Conservation (phyloP, 2,329 filamentous ascomycete species). For the Leptographium galeiforme region DNA sequence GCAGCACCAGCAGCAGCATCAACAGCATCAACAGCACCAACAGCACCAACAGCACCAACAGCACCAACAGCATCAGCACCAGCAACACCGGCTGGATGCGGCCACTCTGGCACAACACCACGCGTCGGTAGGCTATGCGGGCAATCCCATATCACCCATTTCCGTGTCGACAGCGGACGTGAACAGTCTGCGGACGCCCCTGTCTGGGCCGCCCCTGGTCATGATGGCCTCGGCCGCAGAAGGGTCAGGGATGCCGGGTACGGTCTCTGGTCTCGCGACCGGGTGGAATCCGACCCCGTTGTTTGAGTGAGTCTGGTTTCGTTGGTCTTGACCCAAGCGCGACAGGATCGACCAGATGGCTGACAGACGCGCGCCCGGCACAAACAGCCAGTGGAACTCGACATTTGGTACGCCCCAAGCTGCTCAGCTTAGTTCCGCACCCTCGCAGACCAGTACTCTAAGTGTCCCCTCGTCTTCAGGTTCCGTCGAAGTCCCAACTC, state of each 20-base stretch:
- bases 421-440: slow-evolving; percentile 28
- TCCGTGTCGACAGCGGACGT: slow-evolving; percentile 59
- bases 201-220: slow-evolving; percentile 53
- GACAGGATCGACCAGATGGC: not conserved
- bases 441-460: slow-evolving; percentile 35
- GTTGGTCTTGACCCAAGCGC: not conserved
- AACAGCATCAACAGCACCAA: slow-evolving; percentile 19
- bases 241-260: slow-evolving; percentile 28
- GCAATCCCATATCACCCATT: slow-evolving; percentile 64
- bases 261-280: slow-evolving; percentile 32
- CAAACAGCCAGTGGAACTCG: slow-evolving; percentile 75
- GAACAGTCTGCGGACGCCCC: slow-evolving; percentile 57
- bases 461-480: slow-evolving; percentile 39
- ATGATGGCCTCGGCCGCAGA: slow-evolving; percentile 51
- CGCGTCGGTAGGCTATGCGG: slow-evolving; percentile 4
- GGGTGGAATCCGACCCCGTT: slow-evolving; percentile 78
- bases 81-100: slow-evolving; percentile 24
- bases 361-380: not conserved
- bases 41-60: slow-evolving; percentile 23
- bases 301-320: slow-evolving; percentile 59
- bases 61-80: slow-evolving; percentile 10
- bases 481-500: slow-evolving; percentile 37
- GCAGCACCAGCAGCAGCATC: slow-evolving; percentile 8
- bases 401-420: slow-evolving; percentile 67
- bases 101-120: slow-evolving; percentile 40